Conservation (phyloP, 345 rosid genomes). For the Limnanthes douglasii region DNA sequence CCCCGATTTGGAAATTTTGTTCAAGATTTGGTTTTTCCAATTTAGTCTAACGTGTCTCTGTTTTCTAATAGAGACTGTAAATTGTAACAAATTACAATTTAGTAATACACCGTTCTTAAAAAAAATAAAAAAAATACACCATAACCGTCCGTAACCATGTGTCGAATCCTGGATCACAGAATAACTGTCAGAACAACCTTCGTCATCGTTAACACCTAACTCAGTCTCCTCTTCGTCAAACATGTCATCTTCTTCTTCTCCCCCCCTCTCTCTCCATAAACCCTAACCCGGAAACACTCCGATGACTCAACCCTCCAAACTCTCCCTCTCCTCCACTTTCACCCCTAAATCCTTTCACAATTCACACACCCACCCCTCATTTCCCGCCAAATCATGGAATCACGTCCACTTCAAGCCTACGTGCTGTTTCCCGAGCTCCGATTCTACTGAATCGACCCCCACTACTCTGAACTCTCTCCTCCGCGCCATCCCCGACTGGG, state of each 20-base stretch:
- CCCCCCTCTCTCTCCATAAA: constrained; percentile 11
- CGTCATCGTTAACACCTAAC: too few species aligned
- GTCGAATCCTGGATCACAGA: too few species aligned
- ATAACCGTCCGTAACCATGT: too few species aligned
- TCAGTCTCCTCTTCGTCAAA: too few species aligned
- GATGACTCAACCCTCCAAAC: constrained; percentile 31
- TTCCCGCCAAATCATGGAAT: constrained; percentile 19
- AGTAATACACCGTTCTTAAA: too few species aligned
- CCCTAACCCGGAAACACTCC: constrained; percentile 17
- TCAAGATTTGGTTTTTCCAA: too few species aligned
- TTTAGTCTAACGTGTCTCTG: too few species aligned
- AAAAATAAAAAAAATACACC: too few species aligned
- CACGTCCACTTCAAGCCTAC: constrained; percentile 10
- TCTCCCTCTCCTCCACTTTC: constrained; percentile 21
- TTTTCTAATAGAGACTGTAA: too few species aligned
- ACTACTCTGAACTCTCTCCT: constrained; percentile 20
- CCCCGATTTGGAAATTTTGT: too few species aligned
- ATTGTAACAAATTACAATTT: too few species aligned
- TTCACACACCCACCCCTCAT: constrained; percentile 6
- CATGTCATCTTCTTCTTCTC: constrained; percentile 6
- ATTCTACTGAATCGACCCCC: constrained; percentile 6
- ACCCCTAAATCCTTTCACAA: constrained; percentile 15
- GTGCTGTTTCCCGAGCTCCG: constrained; percentile 15
- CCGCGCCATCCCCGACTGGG: constrained; percentile 72
- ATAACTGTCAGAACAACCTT: too few species aligned